Percentiles rank a stretch among this genome's conserved stretches.
These are phyloP conservation scores for Rhodomyrtus tomentosa DNA, from an alignment of 345 rosid species.

Conservation along the genomic window DNA sequence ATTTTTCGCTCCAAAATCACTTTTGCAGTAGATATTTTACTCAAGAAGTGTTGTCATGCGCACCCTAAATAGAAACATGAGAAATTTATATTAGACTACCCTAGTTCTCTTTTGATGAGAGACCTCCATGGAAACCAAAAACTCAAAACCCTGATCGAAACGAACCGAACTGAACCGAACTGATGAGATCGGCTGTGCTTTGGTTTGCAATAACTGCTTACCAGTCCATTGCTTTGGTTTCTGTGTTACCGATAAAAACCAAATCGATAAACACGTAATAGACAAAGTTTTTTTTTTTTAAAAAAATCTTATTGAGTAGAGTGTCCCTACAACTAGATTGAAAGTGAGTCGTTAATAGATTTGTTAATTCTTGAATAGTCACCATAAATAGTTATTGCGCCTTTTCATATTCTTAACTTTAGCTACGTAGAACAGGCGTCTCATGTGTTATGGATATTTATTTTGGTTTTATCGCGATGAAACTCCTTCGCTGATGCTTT, in stretches of 20 bases:
- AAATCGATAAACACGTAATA: neutral
- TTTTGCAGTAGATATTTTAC: too few relatives aligned
- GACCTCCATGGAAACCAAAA: neutral
- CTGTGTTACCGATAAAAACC: neutral
- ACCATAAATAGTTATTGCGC: neutral
- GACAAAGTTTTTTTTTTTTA: neutral
- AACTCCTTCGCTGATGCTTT: neutral
- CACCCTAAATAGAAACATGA: neutral
- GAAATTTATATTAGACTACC: neutral
- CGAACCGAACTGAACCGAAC: neutral
- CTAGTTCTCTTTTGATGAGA: neutral
- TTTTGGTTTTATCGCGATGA: neutral
- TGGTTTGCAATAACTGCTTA: neutral
- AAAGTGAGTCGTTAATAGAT: neutral
- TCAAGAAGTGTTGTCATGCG: too few relatives aligned
- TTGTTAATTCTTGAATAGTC: neutral
- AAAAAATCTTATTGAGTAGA: neutral
- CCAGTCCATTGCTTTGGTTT: neutral
- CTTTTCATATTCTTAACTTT: neutral
- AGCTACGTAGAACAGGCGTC: neutral
- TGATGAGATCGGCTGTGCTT: neutral
- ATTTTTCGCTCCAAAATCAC: too few relatives aligned
- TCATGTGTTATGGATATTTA: neutral
- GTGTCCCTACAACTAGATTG: neutral
- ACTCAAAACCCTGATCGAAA: neutral